Evolutionary conservation across 2,329 filamentous ascomycete species (phyloP), one percentile per base, ranked within the genome.

Genomic region (Xylaria hypoxylon): DNA sequence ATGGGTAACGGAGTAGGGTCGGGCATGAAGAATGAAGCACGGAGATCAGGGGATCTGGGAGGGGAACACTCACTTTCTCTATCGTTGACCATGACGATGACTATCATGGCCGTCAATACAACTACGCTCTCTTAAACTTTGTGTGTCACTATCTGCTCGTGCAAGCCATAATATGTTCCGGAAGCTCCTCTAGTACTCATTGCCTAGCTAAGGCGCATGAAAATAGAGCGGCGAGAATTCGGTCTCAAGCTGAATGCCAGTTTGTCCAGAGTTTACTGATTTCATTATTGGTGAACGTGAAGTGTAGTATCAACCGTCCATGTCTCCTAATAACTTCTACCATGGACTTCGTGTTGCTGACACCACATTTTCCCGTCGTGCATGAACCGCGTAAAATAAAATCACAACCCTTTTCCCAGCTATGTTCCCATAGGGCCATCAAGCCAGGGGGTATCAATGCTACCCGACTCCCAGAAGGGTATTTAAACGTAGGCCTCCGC

Each of bases 51-150:
- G 44, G 50, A 59, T 40, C 10, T 22, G 40, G 60, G 63, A 40
- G 56, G 31, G 40, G 31, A 63, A 58, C 58, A 65, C 61, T 69
- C 59, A 62, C 68, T 65, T 47, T 68, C 65, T 57, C 26, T 69
- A 62, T 67, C 68, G 52, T 57, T 69, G 26, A 67, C 56, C 59
- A 58, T 69, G 68, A 68, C 68, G 64, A 68, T 69, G 17, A 69
- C 64, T 31, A 68, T 69, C 68, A 64, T 69, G 68, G 59, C 61
- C 57, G 19, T 65, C 56, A 69, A 69, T 67, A 52, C 58, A 62
- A 24, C 48, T 35, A 57, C 68, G 40, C 62, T 69, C 65, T 69
- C 64, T 68, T 69, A 59, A 61, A 44, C 40, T 58, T 19, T 0
- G 3, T 50, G 24, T 19, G 40, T 53, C 4, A 52, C 55, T 45